Evolutionary conservation across 768 basidiomycete genomes (phyloP).

Genomic region (Mrakia frigida): DNA sequence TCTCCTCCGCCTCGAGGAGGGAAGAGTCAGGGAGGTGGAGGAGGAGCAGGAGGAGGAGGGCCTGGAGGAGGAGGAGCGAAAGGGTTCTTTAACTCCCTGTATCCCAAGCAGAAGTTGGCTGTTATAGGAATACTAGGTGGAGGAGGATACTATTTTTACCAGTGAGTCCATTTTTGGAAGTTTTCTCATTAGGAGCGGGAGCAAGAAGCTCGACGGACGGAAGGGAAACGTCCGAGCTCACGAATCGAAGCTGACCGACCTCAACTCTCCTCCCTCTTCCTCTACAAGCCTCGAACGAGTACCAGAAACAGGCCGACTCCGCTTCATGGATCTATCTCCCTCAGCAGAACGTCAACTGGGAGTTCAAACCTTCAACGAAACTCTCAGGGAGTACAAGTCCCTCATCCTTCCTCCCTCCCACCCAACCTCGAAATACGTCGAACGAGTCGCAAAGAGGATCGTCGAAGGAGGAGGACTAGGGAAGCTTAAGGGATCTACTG

Average conservation of each 20-base stretch:
- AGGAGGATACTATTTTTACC: conserved; percentile 17
- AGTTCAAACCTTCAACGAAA: conserved; percentile 44
- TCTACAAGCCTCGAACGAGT: conserved; percentile 67
- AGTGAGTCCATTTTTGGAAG: background rate
- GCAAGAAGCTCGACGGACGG: too few species aligned
- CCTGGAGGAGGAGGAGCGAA: background rate
- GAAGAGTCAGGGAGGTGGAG: background rate
- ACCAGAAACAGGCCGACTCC: conserved; percentile 76
- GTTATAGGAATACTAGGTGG: conserved; percentile 14
- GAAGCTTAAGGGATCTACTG: conserved; percentile 47
- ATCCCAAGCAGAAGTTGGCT: conserved; percentile 13
- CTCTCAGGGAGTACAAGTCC: conserved; percentile 53
- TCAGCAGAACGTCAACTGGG: conserved; percentile 56
- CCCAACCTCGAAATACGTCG: conserved; percentile 62
- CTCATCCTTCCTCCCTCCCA: conserved; percentile 64
- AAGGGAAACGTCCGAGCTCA: background rate
- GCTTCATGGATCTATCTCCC: conserved; percentile 75
- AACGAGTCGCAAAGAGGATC: conserved; percentile 61
- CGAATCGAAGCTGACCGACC: background rate
- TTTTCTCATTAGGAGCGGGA: background rate
- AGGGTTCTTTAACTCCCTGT: background rate
- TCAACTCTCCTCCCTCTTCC: background rate
- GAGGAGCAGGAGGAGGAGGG: background rate
- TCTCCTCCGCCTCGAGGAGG: background rate
- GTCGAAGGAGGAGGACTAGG: conserved; percentile 70